Evolutionary conservation across 2,329 filamentous ascomycete genomes (phyloP).

Genomic region (Lojkania enalia): DNA sequence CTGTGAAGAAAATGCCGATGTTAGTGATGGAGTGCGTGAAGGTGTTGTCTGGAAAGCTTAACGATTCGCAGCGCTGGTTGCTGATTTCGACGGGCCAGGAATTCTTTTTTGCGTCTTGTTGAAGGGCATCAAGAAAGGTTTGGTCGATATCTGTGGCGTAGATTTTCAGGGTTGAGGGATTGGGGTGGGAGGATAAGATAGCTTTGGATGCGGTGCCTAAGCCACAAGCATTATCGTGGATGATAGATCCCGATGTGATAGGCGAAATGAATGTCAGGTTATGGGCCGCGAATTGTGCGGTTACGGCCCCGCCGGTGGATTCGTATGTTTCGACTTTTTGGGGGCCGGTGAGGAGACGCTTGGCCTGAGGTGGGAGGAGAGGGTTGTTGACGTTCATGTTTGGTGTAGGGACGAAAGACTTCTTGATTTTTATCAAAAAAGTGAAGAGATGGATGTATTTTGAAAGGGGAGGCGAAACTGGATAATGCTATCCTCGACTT

Average conservation of each 20-base stretch:
- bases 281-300: constrained; percentile 28
- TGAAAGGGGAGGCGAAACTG: no score
- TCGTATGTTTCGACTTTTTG: constrained; percentile 34
- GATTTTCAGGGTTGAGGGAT: constrained; percentile 23
- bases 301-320: constrained; percentile 32
- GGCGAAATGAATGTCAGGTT: constrained; percentile 32
- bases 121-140: constrained; percentile 28
- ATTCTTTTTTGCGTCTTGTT: constrained; percentile 14
- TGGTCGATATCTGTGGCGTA: constrained; percentile 37
- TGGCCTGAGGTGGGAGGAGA: constrained; percentile 27
- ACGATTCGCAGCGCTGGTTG: constrained; percentile 21
- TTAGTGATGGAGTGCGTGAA: constrained; percentile 48
- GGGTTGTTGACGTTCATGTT: constrained; percentile 20
- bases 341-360: constrained; percentile 24
- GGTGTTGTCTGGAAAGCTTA: constrained; percentile 29
- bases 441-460: no score
- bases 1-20: constrained; percentile 46
- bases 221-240: constrained; percentile 43
- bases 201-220: constrained; percentile 32
- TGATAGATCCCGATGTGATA: constrained; percentile 28
- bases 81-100: constrained; percentile 29
- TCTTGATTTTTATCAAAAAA: no score
- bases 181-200: constrained; percentile 20
- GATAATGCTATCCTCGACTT: no score
- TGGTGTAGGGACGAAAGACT: no score